These are phyloP conservation scores for Aspergillus funiculosus DNA, from an alignment of 495 filamentous ascomycete genomes.

Conservation along the genomic window DNA sequence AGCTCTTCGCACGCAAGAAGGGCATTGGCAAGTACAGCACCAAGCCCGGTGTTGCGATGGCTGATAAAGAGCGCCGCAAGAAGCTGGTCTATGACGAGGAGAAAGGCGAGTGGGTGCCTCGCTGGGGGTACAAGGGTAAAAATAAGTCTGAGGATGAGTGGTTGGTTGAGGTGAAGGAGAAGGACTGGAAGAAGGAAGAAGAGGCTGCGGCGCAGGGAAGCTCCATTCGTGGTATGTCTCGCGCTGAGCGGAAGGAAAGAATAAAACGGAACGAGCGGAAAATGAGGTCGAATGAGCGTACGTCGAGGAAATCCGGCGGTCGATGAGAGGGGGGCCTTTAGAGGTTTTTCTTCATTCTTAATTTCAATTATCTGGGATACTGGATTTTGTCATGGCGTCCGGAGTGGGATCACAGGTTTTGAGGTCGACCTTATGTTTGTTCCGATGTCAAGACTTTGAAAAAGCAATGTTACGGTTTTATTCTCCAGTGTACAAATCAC, in stretches of 20 bases:
- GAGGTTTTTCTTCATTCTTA: slow-evolving; percentile 13
- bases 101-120: slow-evolving; percentile 80
- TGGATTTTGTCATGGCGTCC: slow-evolving; percentile 25
- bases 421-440: slow-evolving; percentile 10
- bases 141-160: slow-evolving; percentile 75
- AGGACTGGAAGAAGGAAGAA: slow-evolving; percentile 60
- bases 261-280: slow-evolving; percentile 66
- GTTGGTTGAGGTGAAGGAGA: slow-evolving; percentile 85
- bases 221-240: slow-evolving; percentile 54
- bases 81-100: slow-evolving; percentile 80
- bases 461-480: slow-evolving; percentile 16
- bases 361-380: slow-evolving; percentile 19
- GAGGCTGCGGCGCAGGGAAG: slow-evolving; percentile 53
- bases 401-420: slow-evolving; percentile 25
- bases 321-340: slow-evolving; percentile 5
- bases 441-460: slow-evolving; percentile 11
- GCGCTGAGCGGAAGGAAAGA: slow-evolving; percentile 56
- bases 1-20: slow-evolving; percentile 90
- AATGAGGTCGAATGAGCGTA: slow-evolving; percentile 62
- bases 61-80: slow-evolving; percentile 60
- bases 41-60: slow-evolving; percentile 37
- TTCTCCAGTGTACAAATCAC: neutral
- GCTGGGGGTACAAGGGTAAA: slow-evolving; percentile 92
- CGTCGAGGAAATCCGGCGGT: slow-evolving; percentile 39
- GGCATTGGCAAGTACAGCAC: slow-evolving; percentile 62